Base-by-base conservation (phyloP, 2,329 filamentous ascomycete genomes). In the Dothideomycetes sp. region DNA sequence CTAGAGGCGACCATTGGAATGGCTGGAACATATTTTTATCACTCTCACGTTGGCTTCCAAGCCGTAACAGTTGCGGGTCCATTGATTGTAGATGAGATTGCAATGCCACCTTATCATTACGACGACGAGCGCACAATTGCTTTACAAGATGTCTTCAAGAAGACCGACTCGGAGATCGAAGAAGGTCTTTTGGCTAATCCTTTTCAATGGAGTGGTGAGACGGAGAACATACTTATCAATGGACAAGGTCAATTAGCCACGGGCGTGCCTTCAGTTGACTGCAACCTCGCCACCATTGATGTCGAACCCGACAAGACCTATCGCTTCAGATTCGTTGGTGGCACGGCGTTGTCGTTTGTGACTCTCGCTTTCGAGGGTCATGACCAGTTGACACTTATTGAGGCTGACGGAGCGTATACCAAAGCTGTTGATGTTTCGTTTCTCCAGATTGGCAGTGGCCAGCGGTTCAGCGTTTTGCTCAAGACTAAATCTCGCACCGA, bases 11-110 rank as follows among this genome's bases (percentile, higher is more conserved):
- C 69, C 3, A 32, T 53, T 2, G 70, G 68, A 4, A 68, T 75
- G 39, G 69, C 73, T 0, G 79, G 78, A 4, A 75, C 76, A 0
- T 82, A 80, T 50, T 81, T 78, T 51, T 82, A 81, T 49, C 78
- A 82, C 51, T 80, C 77, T 0, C 79, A 82, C 45, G 65, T 81
- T 12, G 76, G 68, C 0, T 73, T 81, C 42, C 77, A 82, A 51
- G 71, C 73, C 0, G 57, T 73, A 24, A 73, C 75, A 10, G 73
- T 73, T 0, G 56, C 66, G 5, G 79, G 79, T 0, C 59, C 70
- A 0, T 49, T 83, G 24, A 72, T 79, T 34, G 68, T 83, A n/a
- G 68, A 73, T 42, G 69, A 74, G 36, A 51, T 53, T 29, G 55
- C 51, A 0, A 29, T 40, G 11, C 52, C 55, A 10, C 77, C 77